Base-by-base conservation (phyloP, 208 protist species). In the Trypanosoma scelopori region DNA sequence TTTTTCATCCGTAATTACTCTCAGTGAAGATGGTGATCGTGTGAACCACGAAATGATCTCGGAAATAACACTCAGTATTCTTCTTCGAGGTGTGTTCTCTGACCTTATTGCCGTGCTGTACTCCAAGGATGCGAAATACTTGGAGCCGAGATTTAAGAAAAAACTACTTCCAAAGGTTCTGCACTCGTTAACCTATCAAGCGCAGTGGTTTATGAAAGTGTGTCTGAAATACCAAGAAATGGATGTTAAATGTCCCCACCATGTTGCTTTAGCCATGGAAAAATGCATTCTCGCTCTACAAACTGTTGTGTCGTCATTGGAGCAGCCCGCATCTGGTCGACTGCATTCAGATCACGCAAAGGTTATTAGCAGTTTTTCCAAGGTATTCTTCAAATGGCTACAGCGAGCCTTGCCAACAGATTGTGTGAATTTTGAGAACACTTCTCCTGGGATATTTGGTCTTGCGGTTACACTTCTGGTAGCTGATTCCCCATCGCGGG, bases 41-140 rank as follows among this genome's bases (percentile, higher is more conserved):
- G 23, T 39, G 13, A 37, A 13, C 28, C 12, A 45, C 11, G 39
- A 55, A n/a, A 49, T 20, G 50, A 15, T 56, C 12, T 13, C 0
- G 25, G 60, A 59, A 30, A 27, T 67, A 15, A 56, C 13, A 6
- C 20, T 53, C 12, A 56, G 42, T 11, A 62, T 74, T 56, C 45
- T 69, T 28, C 59, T 74, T 57, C 59, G 69, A 41, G 60, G 69
- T 46, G 12, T 64, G 47, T 49, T 74, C 6, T 74, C 45, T 63
- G 69, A 68, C 39, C 43, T 74, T 16, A 59, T 74, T 41, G n/a
- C 25, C 9, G 16, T 74, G 9, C 35, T 74, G n/a, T 74, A 62
- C 30, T 64, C 53, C 22, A 67, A 74, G 30, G 69, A 68, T 11
- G 41, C 60, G 0, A 61, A 74, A 32, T 74, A 66, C 28, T 45